These are phyloP conservation scores for Chaetomium sp. DNA, from an alignment of 2,329 filamentous ascomycete species.

Conservation along the genomic window DNA sequence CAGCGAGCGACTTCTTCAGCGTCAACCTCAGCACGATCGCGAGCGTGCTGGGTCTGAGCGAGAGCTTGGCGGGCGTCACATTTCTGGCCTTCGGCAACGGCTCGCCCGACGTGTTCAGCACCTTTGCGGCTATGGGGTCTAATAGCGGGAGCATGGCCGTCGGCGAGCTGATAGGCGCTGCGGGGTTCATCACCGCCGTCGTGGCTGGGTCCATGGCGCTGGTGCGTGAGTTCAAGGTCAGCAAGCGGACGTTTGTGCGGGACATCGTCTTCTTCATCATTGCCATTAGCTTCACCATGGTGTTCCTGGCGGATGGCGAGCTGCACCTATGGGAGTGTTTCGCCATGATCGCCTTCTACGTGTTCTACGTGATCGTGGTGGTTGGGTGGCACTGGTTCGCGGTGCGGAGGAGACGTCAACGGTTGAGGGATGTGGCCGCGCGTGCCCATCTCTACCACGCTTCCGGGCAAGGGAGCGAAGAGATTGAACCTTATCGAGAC, in stretches of 20 bases:
- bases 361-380: constrained; percentile 82
- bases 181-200: constrained; percentile 91
- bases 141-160: constrained; percentile 96
- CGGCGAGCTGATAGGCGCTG: constrained; percentile 89
- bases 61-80: constrained; percentile 92
- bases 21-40: constrained; percentile 93
- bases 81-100: constrained; percentile 97
- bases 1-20: constrained; percentile 97
- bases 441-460: constrained; percentile 66
- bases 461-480: constrained; percentile 44
- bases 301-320: constrained; percentile 77
- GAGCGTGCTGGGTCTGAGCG: constrained; percentile 81
- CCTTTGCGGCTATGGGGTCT: constrained; percentile 94
- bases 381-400: constrained; percentile 89
- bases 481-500: constrained; percentile 59
- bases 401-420: constrained; percentile 52
- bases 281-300: constrained; percentile 78
- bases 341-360: constrained; percentile 84
- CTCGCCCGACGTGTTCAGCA: constrained; percentile 96
- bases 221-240: constrained; percentile 90
- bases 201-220: constrained; percentile 96
- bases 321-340: constrained; percentile 84
- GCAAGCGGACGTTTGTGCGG: constrained; percentile 79
- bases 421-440: constrained; percentile 62
- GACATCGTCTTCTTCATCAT: constrained; percentile 90